A percentile compares a stretch with the other conserved stretches of the same genome.
These are phyloP conservation scores for Luffa aegyptiaca DNA, from an alignment of 306 rosid species.

Conservation along the genomic window DNA sequence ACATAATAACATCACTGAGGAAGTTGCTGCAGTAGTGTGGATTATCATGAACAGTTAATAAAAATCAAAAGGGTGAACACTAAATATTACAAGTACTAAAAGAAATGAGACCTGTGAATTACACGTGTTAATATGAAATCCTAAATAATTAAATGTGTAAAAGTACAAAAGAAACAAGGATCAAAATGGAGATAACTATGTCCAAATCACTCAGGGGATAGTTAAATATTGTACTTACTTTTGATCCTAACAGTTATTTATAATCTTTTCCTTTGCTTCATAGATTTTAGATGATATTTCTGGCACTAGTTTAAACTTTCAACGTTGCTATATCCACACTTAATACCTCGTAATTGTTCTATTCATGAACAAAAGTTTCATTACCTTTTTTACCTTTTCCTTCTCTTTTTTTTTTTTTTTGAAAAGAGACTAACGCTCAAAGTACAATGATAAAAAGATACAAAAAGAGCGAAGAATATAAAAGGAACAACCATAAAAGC, in stretches of 20 bases:
- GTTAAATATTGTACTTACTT: neutral
- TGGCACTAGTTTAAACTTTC: neutral
- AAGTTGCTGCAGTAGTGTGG: slow-evolving; percentile 59
- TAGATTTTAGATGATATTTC: neutral
- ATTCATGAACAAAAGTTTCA: neutral
- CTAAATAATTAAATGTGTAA: neutral
- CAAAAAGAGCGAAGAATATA: too few relatives aligned
- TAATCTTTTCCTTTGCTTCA: neutral
- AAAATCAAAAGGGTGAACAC: neutral
- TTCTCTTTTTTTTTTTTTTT: neutral
- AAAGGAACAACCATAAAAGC: too few relatives aligned
- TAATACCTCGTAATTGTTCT: neutral
- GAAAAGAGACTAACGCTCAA: too few relatives aligned
- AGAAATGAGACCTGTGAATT: neutral
- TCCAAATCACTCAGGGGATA: neutral
- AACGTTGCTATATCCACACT: neutral
- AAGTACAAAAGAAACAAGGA: neutral
- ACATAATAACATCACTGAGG: slow-evolving; percentile 76
- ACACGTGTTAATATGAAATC: neutral
- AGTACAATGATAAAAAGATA: too few relatives aligned
- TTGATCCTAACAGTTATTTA: neutral
- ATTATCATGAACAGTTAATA: neutral
- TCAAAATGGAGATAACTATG: neutral
- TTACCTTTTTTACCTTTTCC: neutral
- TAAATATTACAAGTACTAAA: neutral